A percentile compares a stretch with the other conserved stretches of the same genome.
phyloP scores from a whole-genome alignment of 805 yeast species.

The Candida hispaniensis region DNA sequence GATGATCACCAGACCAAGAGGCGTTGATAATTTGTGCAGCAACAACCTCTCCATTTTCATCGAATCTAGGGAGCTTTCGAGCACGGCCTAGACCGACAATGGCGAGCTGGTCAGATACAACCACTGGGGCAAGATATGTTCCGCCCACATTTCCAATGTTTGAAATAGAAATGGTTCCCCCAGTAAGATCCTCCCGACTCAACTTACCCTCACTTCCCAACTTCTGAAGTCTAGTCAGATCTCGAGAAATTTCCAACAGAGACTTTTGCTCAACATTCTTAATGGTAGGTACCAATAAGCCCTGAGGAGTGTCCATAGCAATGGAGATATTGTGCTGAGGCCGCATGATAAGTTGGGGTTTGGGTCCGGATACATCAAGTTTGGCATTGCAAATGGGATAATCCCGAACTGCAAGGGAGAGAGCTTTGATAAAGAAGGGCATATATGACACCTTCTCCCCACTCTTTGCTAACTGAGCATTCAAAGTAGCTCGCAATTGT shows the following conservation, averaged over 20 bases:
- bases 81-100: slow-evolving; percentile 28
- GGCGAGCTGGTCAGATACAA: slow-evolving; percentile 28
- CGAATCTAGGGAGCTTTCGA: slow-evolving; percentile 25
- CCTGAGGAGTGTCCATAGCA: slow-evolving; percentile 30
- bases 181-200: slow-evolving; percentile 24
- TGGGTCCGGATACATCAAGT: slow-evolving; percentile 19
- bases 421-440: slow-evolving; percentile 30
- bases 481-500: slow-evolving; percentile 22
- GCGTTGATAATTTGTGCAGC: slow-evolving; percentile 25
- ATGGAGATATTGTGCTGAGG: slow-evolving; percentile 27
- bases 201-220: slow-evolving; percentile 24
- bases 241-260: slow-evolving; percentile 26
- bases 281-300: slow-evolving; percentile 29
- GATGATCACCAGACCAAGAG: slow-evolving; percentile 30
- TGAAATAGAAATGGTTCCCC: slow-evolving; percentile 28
- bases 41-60: slow-evolving; percentile 21
- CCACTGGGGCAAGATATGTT: slow-evolving; percentile 29
- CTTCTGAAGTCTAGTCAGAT: slow-evolving; percentile 25
- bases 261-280: slow-evolving; percentile 24
- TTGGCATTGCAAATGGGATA: slow-evolving; percentile 27
- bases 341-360: slow-evolving; percentile 23
- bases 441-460: slow-evolving; percentile 23
- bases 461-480: slow-evolving; percentile 18
- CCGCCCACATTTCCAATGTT: slow-evolving; percentile 31
- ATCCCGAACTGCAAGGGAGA: slow-evolving; percentile 25